These are phyloP conservation scores for Sanghuangporus sanghuang DNA, from an alignment of 1,284 basidiomycete genomes.

Conservation along the genomic window DNA sequence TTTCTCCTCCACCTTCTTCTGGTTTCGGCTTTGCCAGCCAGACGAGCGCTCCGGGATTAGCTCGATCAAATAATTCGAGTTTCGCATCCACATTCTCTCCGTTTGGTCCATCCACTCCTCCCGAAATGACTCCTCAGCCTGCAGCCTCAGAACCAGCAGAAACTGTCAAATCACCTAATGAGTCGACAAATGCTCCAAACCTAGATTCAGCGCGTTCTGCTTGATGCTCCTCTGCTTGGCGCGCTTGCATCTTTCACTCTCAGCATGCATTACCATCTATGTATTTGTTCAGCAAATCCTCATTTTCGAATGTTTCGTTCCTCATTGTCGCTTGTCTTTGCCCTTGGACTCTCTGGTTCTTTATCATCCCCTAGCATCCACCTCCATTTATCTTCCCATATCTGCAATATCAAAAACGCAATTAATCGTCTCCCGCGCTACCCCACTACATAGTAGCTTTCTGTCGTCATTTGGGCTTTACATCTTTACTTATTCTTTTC, in stretches of 20 bases:
- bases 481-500: background rate
- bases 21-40: constrained; percentile 9
- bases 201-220: constrained; percentile 15
- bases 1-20: constrained; percentile 20
- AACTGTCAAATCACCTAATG: constrained; percentile 8
- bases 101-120: constrained; percentile 19
- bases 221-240: constrained; percentile 4
- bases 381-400: background rate
- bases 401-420: constrained; percentile 5
- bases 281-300: constrained; percentile 14
- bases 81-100: constrained; percentile 18
- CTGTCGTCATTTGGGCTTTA: background rate
- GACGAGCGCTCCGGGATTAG: constrained; percentile 6
- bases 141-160: constrained; percentile 12
- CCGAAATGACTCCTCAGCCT: constrained; percentile 9
- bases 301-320: background rate
- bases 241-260: background rate
- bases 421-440: constrained; percentile 7
- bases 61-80: constrained; percentile 12
- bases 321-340: background rate
- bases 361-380: background rate
- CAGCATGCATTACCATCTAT: constrained; percentile 14
- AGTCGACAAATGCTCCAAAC: constrained; percentile 10
- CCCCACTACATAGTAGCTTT: constrained; percentile 3
- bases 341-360: constrained; percentile 7